Percentiles rank a stretch among this genome's conserved stretches.
Conservation (phyloP, 176 grass and related monocot species). For the Hyparrhenia diplandra region DNA sequence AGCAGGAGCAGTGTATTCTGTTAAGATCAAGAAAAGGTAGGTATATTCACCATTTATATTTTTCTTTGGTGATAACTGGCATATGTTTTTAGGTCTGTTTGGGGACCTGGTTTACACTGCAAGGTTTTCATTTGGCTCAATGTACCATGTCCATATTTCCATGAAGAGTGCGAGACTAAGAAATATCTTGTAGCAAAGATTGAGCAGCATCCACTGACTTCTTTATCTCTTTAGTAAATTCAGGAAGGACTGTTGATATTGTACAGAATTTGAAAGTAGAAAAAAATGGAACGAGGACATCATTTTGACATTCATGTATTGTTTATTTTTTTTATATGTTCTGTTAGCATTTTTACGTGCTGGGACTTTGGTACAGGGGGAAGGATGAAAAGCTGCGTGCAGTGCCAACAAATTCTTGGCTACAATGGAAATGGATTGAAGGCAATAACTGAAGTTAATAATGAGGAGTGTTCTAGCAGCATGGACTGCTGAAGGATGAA, state of each 20-base stretch:
- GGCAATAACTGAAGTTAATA: conserved; percentile 53
- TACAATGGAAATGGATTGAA: conserved; percentile 63
- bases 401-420: conserved; percentile 60
- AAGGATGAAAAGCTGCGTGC: conserved; percentile 90
- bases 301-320: not conserved
- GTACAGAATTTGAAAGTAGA: conserved; percentile 22
- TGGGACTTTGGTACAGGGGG: conserved; percentile 54
- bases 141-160: not conserved
- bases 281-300: not conserved
- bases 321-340: not conserved
- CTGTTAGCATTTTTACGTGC: not conserved
- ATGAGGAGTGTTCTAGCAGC: conserved; percentile 49
- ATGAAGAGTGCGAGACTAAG: not conserved
- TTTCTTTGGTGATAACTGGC: not conserved
- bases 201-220: not conserved
- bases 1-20: conserved; percentile 47
- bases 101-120: not conserved
- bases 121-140: not conserved
- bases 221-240: conserved; percentile 5
- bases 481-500: conserved; percentile 50
- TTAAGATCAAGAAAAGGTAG: conserved; percentile 84
- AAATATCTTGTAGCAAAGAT: conserved; percentile 2
- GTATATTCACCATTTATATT: not conserved
- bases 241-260: not conserved
- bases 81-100: conserved; percentile 2